Evolutionary conservation across 495 filamentous ascomycete species (phyloP).

Genomic region (Chaetomium fimeti): DNA sequence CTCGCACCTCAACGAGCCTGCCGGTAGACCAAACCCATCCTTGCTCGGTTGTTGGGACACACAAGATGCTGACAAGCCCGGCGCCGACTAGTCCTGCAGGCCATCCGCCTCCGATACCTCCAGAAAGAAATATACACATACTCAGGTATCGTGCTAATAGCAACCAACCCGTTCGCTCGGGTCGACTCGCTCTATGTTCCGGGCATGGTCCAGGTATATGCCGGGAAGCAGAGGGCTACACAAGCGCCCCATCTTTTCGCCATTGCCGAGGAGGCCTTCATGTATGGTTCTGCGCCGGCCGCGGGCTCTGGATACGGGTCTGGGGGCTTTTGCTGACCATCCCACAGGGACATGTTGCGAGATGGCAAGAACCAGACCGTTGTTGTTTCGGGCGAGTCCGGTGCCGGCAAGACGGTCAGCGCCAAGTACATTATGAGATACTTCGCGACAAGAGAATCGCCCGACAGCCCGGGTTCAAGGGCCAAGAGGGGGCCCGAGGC

Average conservation of each 20-base stretch:
- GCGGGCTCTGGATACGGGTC: background rate
- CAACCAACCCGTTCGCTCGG: constrained; percentile 95
- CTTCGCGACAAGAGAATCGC: constrained; percentile 95
- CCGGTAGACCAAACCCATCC: constrained; percentile 59
- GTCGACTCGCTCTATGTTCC: constrained; percentile 98
- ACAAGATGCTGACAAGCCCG: constrained; percentile 38
- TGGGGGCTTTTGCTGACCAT: constrained; percentile 9
- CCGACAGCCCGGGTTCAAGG: constrained; percentile 79
- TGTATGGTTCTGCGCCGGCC: constrained; percentile 54
- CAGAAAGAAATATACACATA: constrained; percentile 99
- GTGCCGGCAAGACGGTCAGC: constrained; percentile 97
- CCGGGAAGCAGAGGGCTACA: constrained; percentile 91
- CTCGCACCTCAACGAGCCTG: constrained; percentile 97
- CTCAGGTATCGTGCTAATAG: constrained; percentile 97
- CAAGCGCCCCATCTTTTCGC: constrained; percentile 98
- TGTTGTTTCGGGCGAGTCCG: constrained; percentile 97
- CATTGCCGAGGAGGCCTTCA: constrained; percentile 98
- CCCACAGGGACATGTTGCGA: constrained; percentile 88
- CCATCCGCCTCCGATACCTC: constrained; percentile 93
- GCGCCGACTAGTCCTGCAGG: constrained; percentile 74
- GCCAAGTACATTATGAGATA: constrained; percentile 99
- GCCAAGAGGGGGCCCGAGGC: constrained; percentile 74
- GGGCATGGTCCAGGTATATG: constrained; percentile 98
- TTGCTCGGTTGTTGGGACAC: constrained; percentile 2
- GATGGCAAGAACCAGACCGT: constrained; percentile 96